A percentile compares a stretch with the other conserved stretches of the same genome.
These are phyloP conservation scores for Collybiopsis confluens DNA, from an alignment of 768 basidiomycete genomes.

Conservation along the genomic window DNA sequence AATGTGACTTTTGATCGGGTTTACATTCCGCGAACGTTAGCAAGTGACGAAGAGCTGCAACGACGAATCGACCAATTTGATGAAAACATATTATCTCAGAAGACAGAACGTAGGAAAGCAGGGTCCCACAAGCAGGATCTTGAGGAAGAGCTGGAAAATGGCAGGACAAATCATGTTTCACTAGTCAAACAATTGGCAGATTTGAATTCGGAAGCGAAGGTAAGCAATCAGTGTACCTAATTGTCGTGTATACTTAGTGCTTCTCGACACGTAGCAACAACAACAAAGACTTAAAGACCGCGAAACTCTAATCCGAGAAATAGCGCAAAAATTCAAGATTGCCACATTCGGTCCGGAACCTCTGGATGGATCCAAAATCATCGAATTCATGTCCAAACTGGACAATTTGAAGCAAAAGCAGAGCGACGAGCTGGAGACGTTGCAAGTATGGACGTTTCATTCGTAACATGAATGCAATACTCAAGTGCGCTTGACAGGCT, in stretches of 20 bases:
- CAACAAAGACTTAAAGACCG: conserved; percentile 64
- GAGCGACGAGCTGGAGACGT: conserved; percentile 56
- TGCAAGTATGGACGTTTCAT: conserved; percentile 47
- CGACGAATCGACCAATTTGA: conserved; percentile 55
- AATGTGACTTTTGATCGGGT: no score
- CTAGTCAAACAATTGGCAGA: conserved; percentile 62
- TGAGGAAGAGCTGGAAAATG: conserved; percentile 51
- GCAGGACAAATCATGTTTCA: conserved; percentile 50
- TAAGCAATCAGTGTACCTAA: conserved; percentile 17
- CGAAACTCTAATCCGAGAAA: conserved; percentile 68
- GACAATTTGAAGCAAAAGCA: conserved; percentile 60
- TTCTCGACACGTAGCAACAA: conserved; percentile 51
- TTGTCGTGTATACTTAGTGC: neutral
- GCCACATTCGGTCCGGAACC: conserved; percentile 70
- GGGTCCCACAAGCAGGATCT: conserved; percentile 54
- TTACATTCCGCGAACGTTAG: conserved; percentile 38
- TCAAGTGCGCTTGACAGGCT: conserved; percentile 27
- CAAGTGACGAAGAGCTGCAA: conserved; percentile 69
- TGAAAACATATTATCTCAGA: conserved; percentile 48
- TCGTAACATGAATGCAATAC: neutral
- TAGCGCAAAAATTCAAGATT: conserved; percentile 64
- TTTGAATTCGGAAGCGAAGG: conserved; percentile 72
- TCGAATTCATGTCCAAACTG: conserved; percentile 68
- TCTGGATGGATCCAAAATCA: conserved; percentile 65
- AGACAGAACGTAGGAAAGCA: conserved; percentile 42